phyloP scores from a whole-genome alignment of 176 grass and related monocot species.

The Stipa capillata region DNA sequence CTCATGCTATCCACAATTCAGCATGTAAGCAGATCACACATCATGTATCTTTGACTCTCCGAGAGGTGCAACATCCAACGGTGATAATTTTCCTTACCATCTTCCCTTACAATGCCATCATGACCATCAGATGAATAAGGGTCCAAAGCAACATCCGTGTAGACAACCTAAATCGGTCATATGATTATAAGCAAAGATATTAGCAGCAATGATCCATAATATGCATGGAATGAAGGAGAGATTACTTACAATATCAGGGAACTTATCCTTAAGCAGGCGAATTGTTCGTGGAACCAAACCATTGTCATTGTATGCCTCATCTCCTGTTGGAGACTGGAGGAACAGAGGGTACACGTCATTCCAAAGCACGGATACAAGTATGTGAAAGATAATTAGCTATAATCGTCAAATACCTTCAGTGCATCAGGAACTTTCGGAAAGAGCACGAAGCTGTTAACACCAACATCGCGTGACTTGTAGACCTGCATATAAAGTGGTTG shows the following conservation, averaged over 20 bases:
- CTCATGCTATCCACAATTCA: background rate
- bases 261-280: conserved; percentile 90
- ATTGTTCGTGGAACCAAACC: conserved; percentile 83
- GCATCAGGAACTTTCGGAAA: conserved; percentile 99
- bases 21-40: background rate
- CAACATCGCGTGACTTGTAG: conserved; percentile 89
- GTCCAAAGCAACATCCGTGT: conserved; percentile 94
- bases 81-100: conserved; percentile 49
- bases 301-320: conserved; percentile 93
- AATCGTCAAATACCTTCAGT: conserved; percentile 61
- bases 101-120: conserved; percentile 96
- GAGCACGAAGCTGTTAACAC: conserved; percentile 88
- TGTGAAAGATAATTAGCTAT: background rate
- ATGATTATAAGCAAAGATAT: background rate
- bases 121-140: conserved; percentile 98
- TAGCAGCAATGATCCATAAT: background rate
- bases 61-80: background rate
- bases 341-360: conserved; percentile 2
- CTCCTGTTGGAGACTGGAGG: conserved; percentile 62
- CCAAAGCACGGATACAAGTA: conserved; percentile 1
- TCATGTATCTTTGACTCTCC: background rate
- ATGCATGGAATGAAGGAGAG: background rate
- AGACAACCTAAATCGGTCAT: conserved; percentile 52
- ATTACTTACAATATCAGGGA: conserved; percentile 83
- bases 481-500: conserved; percentile 51